These are phyloP conservation scores for Bromus sterilis DNA, from an alignment of 176 grass and related monocot species.

Conservation along the genomic window DNA sequence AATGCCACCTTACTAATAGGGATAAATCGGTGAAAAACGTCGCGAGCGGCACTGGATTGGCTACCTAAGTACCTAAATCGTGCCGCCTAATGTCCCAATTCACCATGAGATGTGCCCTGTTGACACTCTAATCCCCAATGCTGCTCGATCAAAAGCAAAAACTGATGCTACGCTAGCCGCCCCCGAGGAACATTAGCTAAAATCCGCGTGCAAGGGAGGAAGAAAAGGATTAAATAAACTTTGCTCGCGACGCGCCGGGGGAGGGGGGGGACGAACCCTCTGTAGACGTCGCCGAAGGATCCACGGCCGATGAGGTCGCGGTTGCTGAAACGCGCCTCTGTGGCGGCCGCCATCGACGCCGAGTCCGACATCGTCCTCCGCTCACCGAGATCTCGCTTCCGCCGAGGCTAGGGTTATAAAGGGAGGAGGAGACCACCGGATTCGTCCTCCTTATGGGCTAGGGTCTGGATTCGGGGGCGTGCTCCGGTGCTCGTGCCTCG, in stretches of 20 bases:
- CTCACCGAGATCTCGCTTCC: slow-evolving; percentile 16
- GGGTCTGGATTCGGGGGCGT: slow-evolving; percentile 25
- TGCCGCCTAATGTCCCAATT: background rate
- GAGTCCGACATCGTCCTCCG: slow-evolving; percentile 51
- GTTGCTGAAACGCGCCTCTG: slow-evolving; percentile 72
- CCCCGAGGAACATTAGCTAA: background rate
- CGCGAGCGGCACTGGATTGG: slow-evolving; percentile 1
- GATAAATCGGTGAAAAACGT: background rate
- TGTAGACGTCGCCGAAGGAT: slow-evolving; percentile 90
- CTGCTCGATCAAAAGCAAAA: slow-evolving; percentile 6
- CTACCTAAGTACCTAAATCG: slow-evolving; percentile 8
- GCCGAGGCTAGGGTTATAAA: slow-evolving; percentile 2
- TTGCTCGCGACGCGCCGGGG: background rate
- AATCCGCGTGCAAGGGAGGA: background rate
- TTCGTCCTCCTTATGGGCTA: background rate
- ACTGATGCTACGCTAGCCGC: background rate
- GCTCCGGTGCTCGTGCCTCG: background rate
- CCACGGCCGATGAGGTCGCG: slow-evolving; percentile 86
- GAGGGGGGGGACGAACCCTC: slow-evolving; percentile 40
- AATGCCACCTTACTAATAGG: slow-evolving; percentile 1
- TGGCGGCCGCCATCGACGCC: slow-evolving; percentile 55
- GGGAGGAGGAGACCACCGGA: background rate
- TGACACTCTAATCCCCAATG: slow-evolving; percentile 21
- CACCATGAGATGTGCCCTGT: background rate
- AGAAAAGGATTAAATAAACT: background rate